Evolutionary conservation across 1,139 yeast species (phyloP), one percentile per base, ranked within the genome.

Genomic region (Candida glucosophila): DNA sequence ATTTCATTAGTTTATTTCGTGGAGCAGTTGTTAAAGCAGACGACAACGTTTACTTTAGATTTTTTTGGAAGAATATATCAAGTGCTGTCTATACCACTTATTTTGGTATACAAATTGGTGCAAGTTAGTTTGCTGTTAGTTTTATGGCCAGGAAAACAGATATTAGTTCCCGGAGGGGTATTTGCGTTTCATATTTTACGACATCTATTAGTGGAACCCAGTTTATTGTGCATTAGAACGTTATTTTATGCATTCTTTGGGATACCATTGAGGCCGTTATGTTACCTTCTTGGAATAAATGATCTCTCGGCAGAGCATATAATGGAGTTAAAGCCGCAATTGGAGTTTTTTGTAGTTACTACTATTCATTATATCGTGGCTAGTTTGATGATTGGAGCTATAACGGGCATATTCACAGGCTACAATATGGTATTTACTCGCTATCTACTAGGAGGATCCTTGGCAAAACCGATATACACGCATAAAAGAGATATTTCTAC

Each of bases 331-430:
- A 14, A 18, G 9, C 24, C 25, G 6, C 35, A 31, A 8, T 9
- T 29, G 7, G 26, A 26, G 19, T 36, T 41, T 16, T 43, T 50
- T 19, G 6, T 35, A 5, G 21, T 34, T 3, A 35, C 41, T 15
- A 30, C 41, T 16, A 25, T 37, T n/a, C 55, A 52, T 27, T 51
- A 35, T 30, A 22, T 41, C 18, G 39, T 50, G 35, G 48, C 47
- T 10, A 41, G 47, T 14, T 26, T 40, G n/a, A 33, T 49, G 9
- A 34, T 51, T 23, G 57, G 58, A 8, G 26, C 35, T 1, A 22
- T 37, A 6, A 42, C 44, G 7, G 54, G 53, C 2, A 15, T 35
- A 9, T 17, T 39, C 3, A 35, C 47, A 1, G 52, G 52, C 4
- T 12, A 28, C 15, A 27, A 27, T 22, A 20, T 33, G 11, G 22